phyloP scores from a whole-genome alignment of 352 stramenopile species.

The Pilasporangium apinafurcum region DNA sequence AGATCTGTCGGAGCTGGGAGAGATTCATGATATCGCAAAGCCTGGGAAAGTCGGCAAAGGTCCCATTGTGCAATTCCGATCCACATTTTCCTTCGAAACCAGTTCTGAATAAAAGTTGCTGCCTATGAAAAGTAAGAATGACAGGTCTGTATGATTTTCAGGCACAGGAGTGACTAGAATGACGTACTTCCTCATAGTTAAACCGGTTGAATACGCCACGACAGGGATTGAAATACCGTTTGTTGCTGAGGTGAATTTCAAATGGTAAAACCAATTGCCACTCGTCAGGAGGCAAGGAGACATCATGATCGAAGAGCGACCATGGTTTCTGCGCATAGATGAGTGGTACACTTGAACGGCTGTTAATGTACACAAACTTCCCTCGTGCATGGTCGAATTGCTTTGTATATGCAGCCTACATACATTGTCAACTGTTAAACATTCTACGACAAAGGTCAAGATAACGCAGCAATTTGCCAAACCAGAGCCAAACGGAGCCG shows the following conservation, averaged over 20 bases:
- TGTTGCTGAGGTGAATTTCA: not conserved
- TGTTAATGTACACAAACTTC: constrained; percentile 28
- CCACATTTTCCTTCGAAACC: constrained; percentile 51
- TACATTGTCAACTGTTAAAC: not conserved
- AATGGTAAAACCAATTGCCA: constrained; percentile 18
- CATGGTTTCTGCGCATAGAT: constrained; percentile 24
- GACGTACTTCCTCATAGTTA: constrained; percentile 17
- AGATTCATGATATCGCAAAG: constrained; percentile 28
- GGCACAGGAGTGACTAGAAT: not conserved
- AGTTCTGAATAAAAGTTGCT: constrained; percentile 29
- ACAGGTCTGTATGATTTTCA: too few relatives aligned
- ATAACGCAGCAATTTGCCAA: constrained; percentile 1
- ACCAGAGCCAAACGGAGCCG: constrained; percentile 29
- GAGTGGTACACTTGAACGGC: constrained; percentile 1
- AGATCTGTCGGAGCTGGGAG: not conserved
- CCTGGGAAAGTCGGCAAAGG: constrained; percentile 20
- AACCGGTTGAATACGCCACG: constrained; percentile 32
- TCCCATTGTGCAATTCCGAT: constrained; percentile 35
- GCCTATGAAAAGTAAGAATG: constrained; percentile 19
- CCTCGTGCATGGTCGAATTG: constrained; percentile 18
- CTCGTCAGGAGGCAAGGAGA: constrained; percentile 32
- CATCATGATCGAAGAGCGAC: constrained; percentile 39
- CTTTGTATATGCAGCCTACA: constrained; percentile 38
- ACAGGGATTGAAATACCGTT: constrained; percentile 34
- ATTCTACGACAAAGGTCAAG: not conserved